Evolutionary conservation across 2,329 filamentous ascomycete species (phyloP), one percentile per base, ranked within the genome.

Genomic region (Hymenotorrendiella dingleyae): DNA sequence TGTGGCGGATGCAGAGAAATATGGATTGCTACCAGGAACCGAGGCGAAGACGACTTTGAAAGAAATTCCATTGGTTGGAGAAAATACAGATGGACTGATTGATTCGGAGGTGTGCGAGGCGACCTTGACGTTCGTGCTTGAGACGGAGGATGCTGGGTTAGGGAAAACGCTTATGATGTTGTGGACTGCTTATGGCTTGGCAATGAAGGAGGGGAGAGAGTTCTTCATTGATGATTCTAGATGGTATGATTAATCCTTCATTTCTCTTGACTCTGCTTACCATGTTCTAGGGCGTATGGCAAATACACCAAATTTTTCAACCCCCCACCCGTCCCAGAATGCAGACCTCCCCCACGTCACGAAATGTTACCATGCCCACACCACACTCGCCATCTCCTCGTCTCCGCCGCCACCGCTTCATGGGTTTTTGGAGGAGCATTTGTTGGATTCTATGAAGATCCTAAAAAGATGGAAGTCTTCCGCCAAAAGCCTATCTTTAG

Each of bases 171-270:
- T 95, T 46, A 80, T 94, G 74, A 75, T 82, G 57, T 61, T 94
- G 43, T 95, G 88, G 87, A 83, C 84, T 55, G 82, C 86, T 20
- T 94, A 93, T 59, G 86, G 86, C 3, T 66, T 94, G 41, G 86
- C 88, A 2, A 72, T 82, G 58, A 75, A 80, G 46, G 84, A 94
- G 60, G 77, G 76, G 11, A 72, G 87, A 19, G 72, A 79, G 1
- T 94, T 94, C 64, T 94, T 94, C 66, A 71, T 94, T 49, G 86
- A 94, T 55, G 88, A 94, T 63, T 79, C 83, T 6, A 74, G 82
- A 52, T 94, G 89, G 75, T 71, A 62, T 42, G 62, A 50, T 40
- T 14, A 17, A 4, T 10, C 10, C n/a, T n/a, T n/a, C n/a, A n/a
- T n/a, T n/a, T n/a, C n/a, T n/a, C 4, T 10, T 22, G 12, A 20